Evolutionary conservation across 75 land plant species (phyloP).

Genomic region (Pinus taeda): DNA sequence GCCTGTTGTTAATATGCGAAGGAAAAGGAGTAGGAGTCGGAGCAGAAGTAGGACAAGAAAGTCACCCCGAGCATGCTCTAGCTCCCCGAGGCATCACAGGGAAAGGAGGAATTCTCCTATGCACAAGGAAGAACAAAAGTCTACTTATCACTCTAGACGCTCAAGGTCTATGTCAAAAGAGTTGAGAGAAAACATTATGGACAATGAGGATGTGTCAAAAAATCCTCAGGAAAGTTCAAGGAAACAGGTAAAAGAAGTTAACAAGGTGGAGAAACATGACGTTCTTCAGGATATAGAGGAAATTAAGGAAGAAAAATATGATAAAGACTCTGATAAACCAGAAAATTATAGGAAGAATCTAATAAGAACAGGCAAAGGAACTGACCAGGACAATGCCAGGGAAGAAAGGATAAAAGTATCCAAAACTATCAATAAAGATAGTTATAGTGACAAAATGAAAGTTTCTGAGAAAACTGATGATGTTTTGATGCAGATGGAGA

Average conservation of each 20-base stretch:
- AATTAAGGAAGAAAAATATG: background rate
- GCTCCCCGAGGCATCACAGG: slow-evolving; percentile 40
- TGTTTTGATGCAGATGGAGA: background rate
- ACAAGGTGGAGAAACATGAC: background rate
- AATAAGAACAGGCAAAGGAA: slow-evolving; percentile 7
- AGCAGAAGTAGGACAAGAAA: slow-evolving; percentile 43
- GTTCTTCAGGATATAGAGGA: slow-evolving; percentile 3
- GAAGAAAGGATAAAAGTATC: background rate
- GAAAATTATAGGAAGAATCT: background rate
- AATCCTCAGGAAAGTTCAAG: slow-evolving; percentile 4
- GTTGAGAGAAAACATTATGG: slow-evolving; percentile 15
- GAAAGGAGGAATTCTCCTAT: slow-evolving; percentile 39
- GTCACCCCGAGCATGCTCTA: slow-evolving; percentile 25
- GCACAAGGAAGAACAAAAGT: slow-evolving; percentile 15
- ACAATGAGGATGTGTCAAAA: slow-evolving; percentile 16
- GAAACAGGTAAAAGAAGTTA: background rate
- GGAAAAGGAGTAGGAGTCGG: slow-evolving; percentile 59
- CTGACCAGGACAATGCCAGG: slow-evolving; percentile 1
- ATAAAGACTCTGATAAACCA: background rate
- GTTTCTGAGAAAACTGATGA: background rate
- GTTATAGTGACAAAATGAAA: slow-evolving; percentile 1
- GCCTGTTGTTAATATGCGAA: slow-evolving; percentile 39
- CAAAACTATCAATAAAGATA: background rate
- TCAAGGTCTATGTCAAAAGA: slow-evolving; percentile 48
- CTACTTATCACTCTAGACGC: slow-evolving; percentile 24